A percentile compares a stretch with the other conserved stretches of the same genome.
These are phyloP conservation scores for apple (Malus domestica) DNA, from an alignment of 306 rosid species.

Conservation along the genomic window DNA sequence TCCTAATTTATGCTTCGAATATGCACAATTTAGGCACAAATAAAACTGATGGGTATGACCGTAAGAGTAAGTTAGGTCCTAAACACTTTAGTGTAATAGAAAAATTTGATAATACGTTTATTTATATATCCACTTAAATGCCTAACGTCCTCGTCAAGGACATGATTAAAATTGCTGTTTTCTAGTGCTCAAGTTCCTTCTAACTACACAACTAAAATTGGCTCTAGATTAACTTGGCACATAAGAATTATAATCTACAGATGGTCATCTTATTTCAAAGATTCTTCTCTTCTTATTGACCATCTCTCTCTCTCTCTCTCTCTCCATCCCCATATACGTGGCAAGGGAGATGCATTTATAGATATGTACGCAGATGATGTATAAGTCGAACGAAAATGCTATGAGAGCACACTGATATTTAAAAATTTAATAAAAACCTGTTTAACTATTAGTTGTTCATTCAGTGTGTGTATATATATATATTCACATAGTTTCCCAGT, in stretches of 20 bases:
- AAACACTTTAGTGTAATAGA: not conserved
- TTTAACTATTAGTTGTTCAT: not conserved
- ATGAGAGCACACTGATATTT: not conserved
- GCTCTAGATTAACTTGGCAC: not conserved
- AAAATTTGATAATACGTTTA: not conserved
- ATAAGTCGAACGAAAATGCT: not conserved
- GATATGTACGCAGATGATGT: not conserved
- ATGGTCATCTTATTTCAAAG: conserved; percentile 26
- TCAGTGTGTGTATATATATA: not conserved
- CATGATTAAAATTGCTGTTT: too few species aligned
- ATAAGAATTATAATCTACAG: conserved; percentile 15
- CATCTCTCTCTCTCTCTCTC: not conserved
- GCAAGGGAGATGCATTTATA: not conserved
- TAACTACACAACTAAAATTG: not conserved
- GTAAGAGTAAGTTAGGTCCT: not conserved
- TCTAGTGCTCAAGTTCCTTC: not conserved
- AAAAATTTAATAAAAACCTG: too few species aligned
- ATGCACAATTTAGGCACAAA: not conserved
- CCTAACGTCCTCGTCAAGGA: not conserved
- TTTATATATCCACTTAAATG: not conserved
- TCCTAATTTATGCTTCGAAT: not conserved
- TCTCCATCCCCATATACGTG: not conserved
- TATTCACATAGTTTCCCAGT: not conserved
- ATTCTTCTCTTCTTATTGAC: conserved; percentile 28
- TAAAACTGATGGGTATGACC: not conserved